Percentiles rank a stretch among this genome's conserved stretches.
Evolutionary conservation across 169 alveolate genomes (phyloP).

Genomic region (Eimeria maxima): DNA sequence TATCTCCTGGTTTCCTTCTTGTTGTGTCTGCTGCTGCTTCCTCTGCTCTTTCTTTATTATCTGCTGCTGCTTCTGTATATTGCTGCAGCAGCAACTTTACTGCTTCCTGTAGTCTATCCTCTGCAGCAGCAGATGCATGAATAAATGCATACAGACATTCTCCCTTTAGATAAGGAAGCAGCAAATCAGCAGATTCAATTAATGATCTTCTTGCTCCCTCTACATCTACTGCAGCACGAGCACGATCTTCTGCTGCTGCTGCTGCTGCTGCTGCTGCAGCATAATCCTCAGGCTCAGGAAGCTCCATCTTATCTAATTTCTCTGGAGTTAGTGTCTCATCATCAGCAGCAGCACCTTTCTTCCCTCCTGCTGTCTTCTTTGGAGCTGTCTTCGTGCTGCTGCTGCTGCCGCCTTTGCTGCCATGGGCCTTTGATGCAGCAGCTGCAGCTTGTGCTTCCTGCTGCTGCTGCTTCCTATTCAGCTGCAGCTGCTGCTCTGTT

Average conservation of each 20-base stretch:
- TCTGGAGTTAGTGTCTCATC: not conserved
- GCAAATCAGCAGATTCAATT: conserved; percentile 8
- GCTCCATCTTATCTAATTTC: not conserved
- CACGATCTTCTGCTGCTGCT: conserved; percentile 52
- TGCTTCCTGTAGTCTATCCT: conserved; percentile 30
- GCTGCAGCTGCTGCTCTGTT: conserved; percentile 23
- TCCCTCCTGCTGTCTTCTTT: conserved; percentile 51
- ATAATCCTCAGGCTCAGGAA: conserved; percentile 54
- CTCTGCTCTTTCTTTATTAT: conserved; percentile 30
- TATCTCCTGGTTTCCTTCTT: not conserved
- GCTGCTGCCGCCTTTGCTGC: conserved; percentile 40
- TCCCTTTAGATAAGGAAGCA: conserved; percentile 38
- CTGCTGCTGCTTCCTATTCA: conserved; percentile 50
- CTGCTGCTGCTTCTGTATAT: conserved; percentile 56
- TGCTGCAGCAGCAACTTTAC: conserved; percentile 72
- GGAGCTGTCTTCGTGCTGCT: conserved; percentile 14
- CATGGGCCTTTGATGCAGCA: not conserved
- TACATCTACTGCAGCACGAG: not conserved
- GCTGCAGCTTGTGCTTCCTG: not conserved
- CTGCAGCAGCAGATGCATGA: conserved; percentile 72
- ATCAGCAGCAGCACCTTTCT: not conserved
- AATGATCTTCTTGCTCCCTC: conserved; percentile 5
- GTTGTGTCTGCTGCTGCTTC: conserved; percentile 1
- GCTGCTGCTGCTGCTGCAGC: conserved; percentile 54
- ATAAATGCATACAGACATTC: conserved; percentile 42